Evolutionary conservation across 805 yeast species (phyloP).

Genomic region (Pichia nakasei): DNA sequence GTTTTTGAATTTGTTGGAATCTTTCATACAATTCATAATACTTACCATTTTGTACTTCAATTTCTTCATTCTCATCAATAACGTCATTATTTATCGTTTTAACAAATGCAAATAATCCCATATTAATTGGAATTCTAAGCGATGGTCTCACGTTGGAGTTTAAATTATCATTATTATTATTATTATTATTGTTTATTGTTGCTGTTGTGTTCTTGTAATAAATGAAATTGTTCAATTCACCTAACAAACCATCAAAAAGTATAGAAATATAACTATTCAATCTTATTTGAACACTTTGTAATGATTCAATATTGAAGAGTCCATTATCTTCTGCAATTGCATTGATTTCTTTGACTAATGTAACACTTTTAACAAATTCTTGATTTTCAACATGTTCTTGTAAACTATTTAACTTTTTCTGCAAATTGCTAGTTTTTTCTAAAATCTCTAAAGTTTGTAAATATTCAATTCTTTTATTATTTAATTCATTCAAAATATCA

Average conservation of each 20-base stretch:
- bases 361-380: constrained; percentile 45
- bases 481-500: constrained; percentile 54
- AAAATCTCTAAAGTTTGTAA: constrained; percentile 63
- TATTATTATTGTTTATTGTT: not conserved
- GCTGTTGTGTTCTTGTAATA: constrained; percentile 15
- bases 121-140: constrained; percentile 4
- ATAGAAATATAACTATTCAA: constrained; percentile 49
- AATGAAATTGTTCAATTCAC: constrained; percentile 59
- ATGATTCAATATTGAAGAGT: constrained; percentile 50
- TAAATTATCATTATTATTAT: not conserved
- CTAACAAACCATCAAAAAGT: constrained; percentile 64
- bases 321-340: constrained; percentile 40
- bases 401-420: constrained; percentile 49
- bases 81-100: constrained; percentile 2
- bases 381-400: constrained; percentile 65
- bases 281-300: constrained; percentile 41
- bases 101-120: constrained; percentile 9
- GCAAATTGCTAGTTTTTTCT: constrained; percentile 54
- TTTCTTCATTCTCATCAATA: constrained; percentile 3
- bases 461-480: constrained; percentile 51
- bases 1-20: constrained; percentile 26
- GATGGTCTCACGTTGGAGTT: not conserved
- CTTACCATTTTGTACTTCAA: constrained; percentile 12
- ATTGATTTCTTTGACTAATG: constrained; percentile 29
- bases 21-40: constrained; percentile 16